Evolutionary conservation across 192 early-diverging fungal species (phyloP), one percentile per base, ranked within the genome.

Genomic region (Umbelopsis vinacea): DNA sequence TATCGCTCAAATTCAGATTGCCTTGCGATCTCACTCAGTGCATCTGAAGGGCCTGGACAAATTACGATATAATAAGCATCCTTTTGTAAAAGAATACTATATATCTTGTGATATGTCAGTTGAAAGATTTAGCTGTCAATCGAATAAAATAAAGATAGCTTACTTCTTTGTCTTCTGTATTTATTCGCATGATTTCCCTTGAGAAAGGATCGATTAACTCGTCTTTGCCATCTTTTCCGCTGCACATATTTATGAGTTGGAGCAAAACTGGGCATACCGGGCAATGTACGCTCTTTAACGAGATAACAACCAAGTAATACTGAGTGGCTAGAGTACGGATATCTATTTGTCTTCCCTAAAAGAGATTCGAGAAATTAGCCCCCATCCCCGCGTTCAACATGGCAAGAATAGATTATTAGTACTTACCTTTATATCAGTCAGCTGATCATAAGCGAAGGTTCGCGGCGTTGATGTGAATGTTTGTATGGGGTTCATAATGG

Each of bases 21-120:
- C 7, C 68, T 33, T 43, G 76, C 74, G 14, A 80, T 74, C 7
- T 29, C 24, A 10, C 52, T 29, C 14, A 80, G 38, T 57, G 57
- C 68, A 22, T 22, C n/a, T 7, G 35, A 35, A 6, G 69, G 45
- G 23, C 79, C 79, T n/a, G 79, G 79, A 45, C 79, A 80, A 29
- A 80, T 53, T 17, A 75, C 47, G 23, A 80, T 63, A 54, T 73
- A 80, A 50, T 80, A 80, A 10, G 79, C 79, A 50, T 80, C 79
- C 12, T 74, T 57, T 67, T 40, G 45, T 54, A 80, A 50, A 21
- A 80, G 43, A 17, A 12, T 73, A 3, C 66, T 73, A 24, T 50
- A 48, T 19, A 45, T 19, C 69, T 60, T 57, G 7, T 23, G 15
- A 19, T 7, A 17, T 57, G 69, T 71, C 3, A 33, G 4, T 15